Evolutionary conservation across 805 yeast species (phyloP).

Genomic region (Lachancea quebecensis): DNA sequence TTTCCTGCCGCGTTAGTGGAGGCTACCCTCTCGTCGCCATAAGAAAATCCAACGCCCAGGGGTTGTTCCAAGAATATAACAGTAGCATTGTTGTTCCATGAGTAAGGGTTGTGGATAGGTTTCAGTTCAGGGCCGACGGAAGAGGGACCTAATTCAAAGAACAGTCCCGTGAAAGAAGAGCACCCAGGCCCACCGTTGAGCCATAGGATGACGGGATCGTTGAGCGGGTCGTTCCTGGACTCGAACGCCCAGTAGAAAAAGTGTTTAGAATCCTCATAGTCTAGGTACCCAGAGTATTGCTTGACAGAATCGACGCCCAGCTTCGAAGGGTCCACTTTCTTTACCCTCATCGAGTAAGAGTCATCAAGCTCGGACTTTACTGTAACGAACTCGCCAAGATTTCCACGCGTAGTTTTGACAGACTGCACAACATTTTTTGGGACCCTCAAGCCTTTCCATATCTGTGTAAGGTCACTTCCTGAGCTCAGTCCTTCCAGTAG

Average conservation of each 20-base stretch:
- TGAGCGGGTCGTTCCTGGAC: constrained; percentile 78
- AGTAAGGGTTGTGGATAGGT: constrained; percentile 71
- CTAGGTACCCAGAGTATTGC: constrained; percentile 81
- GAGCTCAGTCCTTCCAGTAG: not conserved
- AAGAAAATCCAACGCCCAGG: constrained; percentile 85
- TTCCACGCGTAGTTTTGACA: not conserved
- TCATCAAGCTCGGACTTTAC: constrained; percentile 12
- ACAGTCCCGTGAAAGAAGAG: constrained; percentile 81
- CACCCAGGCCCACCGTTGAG: constrained; percentile 97
- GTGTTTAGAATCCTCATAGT: constrained; percentile 69
- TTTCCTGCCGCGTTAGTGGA: constrained; percentile 77
- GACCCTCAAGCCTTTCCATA: not conserved
- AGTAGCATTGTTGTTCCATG: constrained; percentile 90
- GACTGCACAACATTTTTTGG: constrained; percentile 3
- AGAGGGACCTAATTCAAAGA: constrained; percentile 90
- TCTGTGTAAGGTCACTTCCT: not conserved
- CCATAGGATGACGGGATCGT: constrained; percentile 83
- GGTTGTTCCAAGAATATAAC: constrained; percentile 93
- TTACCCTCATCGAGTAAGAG: constrained; percentile 21
- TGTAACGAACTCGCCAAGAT: not conserved
- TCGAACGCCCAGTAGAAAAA: constrained; percentile 93
- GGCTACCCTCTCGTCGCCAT: constrained; percentile 55
- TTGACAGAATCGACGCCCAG: constrained; percentile 75
- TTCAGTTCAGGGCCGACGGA: constrained; percentile 55
- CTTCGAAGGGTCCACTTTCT: constrained; percentile 21